A percentile compares a stretch with the other conserved stretches of the same genome.
These are phyloP conservation scores for Microbotryum lychnidis-dioicae DNA, from an alignment of 1,284 basidiomycete species.

Conservation along the genomic window DNA sequence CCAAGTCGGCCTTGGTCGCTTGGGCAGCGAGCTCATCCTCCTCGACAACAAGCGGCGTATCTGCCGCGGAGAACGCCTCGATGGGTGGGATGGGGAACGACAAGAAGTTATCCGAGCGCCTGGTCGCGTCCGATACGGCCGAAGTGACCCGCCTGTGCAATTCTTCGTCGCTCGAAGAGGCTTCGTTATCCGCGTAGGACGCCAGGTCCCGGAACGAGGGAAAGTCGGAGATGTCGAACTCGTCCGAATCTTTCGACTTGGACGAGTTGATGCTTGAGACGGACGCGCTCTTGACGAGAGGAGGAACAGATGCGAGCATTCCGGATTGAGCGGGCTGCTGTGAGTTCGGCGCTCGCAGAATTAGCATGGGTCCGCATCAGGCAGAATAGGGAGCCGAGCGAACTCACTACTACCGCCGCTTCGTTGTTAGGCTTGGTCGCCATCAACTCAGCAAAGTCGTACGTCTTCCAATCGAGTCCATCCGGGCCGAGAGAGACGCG, in stretches of 20 bases:
- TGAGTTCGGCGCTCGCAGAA: too few relatives aligned
- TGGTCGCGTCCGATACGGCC: background rate
- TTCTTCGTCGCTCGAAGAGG: background rate
- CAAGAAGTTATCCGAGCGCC: conserved; percentile 14
- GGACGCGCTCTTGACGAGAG: too few relatives aligned
- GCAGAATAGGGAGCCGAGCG: too few relatives aligned
- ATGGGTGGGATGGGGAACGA: conserved; percentile 17
- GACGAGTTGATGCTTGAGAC: background rate
- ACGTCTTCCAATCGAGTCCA: too few relatives aligned
- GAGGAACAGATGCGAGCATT: too few relatives aligned
- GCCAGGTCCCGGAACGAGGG: background rate
- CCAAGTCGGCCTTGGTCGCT: background rate
- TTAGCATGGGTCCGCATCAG: too few relatives aligned
- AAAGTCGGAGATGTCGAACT: background rate
- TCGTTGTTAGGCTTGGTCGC: too few relatives aligned
- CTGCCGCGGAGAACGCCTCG: background rate
- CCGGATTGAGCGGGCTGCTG: too few relatives aligned
- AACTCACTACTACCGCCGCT: too few relatives aligned
- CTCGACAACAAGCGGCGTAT: background rate
- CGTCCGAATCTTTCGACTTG: background rate
- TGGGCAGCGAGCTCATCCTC: background rate
- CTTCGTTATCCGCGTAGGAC: background rate
- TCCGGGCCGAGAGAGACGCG: too few relatives aligned
- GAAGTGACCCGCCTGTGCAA: background rate
- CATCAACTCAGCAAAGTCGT: too few relatives aligned